Evolutionary conservation across 179 eudicot species (phyloP), one percentile per base, ranked within the genome.

Genomic region (Vitellaria paradoxa): DNA sequence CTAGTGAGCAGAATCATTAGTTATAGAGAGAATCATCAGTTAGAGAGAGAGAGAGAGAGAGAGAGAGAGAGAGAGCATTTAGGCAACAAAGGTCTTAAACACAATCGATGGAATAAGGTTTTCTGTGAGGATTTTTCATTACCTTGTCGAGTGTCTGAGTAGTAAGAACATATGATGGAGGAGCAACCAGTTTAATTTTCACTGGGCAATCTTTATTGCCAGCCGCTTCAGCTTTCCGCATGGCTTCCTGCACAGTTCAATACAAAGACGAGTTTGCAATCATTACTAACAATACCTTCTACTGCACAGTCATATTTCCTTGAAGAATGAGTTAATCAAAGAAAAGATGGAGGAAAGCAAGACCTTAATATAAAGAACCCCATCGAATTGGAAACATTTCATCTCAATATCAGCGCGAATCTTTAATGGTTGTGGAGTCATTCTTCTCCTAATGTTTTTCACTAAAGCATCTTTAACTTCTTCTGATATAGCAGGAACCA

Each of bases 391-490:
- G 82, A 92, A 89, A 82, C 97, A 92, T 77, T 89, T 91, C 94
- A 80, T 80, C 70, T 80, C 82, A 45, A 80, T 75, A 80, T 80
- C 82, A 68, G 82, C 82, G 15, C 82, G 92, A 70, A 92, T 89
- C 80, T 91, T 92, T 76, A 92, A 79, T 49, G 97, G 97, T 81
- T 92, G 94, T 56, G 97, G 97, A 71, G 97, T 92, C 97, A 92
- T 92, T 82, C 94, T 85, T 61, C 97, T 86, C 63, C 85, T 80
- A 47, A 92, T 87, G 80, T 90, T 89, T 75, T 86, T 92, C 2
- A 88, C 74, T 75, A 92, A 75, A 55, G 92, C 85, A 79, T 89
- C 94, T 84, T 92, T 92, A 61, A 92, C 88, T 84, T 91, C 93
- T 42, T 90, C 93, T 59, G 94, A 85, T 56, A 91, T 83, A 78